Evolutionary conservation across 371 early-diverging fungal species (phyloP), one percentile per base, ranked within the genome.

Genomic region (Mucor saturninus): DNA sequence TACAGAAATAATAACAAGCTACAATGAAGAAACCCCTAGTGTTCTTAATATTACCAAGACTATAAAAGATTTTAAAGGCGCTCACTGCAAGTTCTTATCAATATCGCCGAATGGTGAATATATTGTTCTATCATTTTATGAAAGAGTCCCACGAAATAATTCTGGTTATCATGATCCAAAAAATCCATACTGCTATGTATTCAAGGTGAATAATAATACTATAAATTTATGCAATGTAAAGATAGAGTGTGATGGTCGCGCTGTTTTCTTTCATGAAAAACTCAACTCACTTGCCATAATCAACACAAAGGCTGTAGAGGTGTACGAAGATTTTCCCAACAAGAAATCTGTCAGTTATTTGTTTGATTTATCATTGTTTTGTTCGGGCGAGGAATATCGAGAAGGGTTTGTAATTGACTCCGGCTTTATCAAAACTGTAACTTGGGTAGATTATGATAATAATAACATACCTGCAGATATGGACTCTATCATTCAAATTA

Each of bases 401-500:
- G 26, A 40, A 2, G 4, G 43, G 3, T 14, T 42, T n/a, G 43
- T 3, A 11, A 42, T n/a, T 28, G 8, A 28, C 48, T 10, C 4
- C 5, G 4, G 2, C 13, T 14, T 14, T 3, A 10, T 2, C 32
- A 35, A 55, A 29, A 7, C 2, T 8, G 8, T 26, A 32, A 3
- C 48, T 21, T 28, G 48, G 48, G 26, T 11, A 3, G 29, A 21
- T 48, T 26, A 14, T 43, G 14, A 26, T 2, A 28, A 7, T 4
- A 1, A 4, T 9, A 3, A 28, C 8, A 26, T 2, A 48, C 21
- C 21, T 21, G 0, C 21, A 9, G 29, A 48, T 10, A 11, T 43
- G 8, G 26, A n/a, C n/a, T n/a, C n/a, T n/a, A 37, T 55, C 29
- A 54, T 62, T 11, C 42, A 21, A 3, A n/a, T 62, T n/a, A 54